These are phyloP conservation scores for Saccharomycopsis oosterbeekiorum DNA, from an alignment of 805 yeast genomes.

Conservation along the genomic window DNA sequence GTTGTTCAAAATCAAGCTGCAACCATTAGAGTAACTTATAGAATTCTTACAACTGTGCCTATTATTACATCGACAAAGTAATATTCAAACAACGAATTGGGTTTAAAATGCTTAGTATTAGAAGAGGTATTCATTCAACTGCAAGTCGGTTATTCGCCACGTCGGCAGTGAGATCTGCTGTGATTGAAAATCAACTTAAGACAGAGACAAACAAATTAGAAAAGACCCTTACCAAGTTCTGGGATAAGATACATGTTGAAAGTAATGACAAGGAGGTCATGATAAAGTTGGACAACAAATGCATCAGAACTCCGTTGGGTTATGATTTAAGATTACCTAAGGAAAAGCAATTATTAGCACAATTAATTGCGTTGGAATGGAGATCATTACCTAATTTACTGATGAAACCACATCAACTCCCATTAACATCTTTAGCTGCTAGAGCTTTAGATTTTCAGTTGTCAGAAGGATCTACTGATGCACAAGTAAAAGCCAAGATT, in stretches of 20 bases:
- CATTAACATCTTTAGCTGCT: constrained; percentile 79
- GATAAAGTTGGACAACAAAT: constrained; percentile 61
- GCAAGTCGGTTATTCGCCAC: neutral
- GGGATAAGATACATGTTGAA: constrained; percentile 58
- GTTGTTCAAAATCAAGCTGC: too few relatives aligned
- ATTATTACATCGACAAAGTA: too few relatives aligned
- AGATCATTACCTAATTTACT: constrained; percentile 52
- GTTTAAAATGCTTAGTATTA: neutral
- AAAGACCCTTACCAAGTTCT: constrained; percentile 62
- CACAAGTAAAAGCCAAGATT: constrained; percentile 45
- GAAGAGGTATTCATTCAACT: neutral
- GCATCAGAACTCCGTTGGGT: constrained; percentile 81
- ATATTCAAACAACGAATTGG: neutral
- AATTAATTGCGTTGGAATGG: constrained; percentile 84
- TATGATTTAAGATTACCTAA: constrained; percentile 55
- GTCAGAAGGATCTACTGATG: constrained; percentile 26
- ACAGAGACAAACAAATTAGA: constrained; percentile 63
- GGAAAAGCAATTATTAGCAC: constrained; percentile 52
- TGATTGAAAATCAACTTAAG: constrained; percentile 41
- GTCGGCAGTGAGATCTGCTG: constrained; percentile 10
- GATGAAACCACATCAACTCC: constrained; percentile 70
- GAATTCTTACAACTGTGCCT: too few relatives aligned
- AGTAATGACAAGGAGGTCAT: constrained; percentile 30
- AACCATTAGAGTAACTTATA: too few relatives aligned
- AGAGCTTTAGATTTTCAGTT: constrained; percentile 70